Evolutionary conservation across 2,329 filamentous ascomycete species (phyloP), one percentile per base, ranked within the genome.

Genomic region (Albophoma yamanashiensis): DNA sequence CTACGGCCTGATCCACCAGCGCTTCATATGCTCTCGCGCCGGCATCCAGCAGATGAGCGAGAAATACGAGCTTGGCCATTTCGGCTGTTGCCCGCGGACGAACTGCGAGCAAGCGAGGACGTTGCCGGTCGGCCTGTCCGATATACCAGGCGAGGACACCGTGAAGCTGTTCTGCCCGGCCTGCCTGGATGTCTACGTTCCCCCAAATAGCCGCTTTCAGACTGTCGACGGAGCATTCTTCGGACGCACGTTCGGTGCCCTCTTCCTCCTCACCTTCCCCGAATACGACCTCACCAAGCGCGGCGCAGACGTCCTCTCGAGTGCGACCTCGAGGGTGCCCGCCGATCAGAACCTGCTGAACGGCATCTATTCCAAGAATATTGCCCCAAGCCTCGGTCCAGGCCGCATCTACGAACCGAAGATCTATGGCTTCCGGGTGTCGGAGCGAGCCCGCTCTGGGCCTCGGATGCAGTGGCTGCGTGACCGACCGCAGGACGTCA

Each of bases 31-130:
- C 70, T 97, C 92, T 31, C 85, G 94, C 61, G 91, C 91, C 2
- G 94, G 94, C 58, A 97, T 99, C 69, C 93, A 97, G 76, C 92
- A 97, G 73, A 99, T 99, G 94, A 91, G 92, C 64, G 94, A 99
- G 75, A 99, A 99, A 75, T 99, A 97, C 79, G 93, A 97, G 75
- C 82, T 96, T 56, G 89, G 92, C 63, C 93, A 99, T 77, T 99
- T 99, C 71, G 94, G 94, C 58, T 87, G 89, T 67, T 99, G 94
- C 73, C 94, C 94, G n/a, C 86, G 94, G 62, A 95, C 93, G 61
- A 87, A 93, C 75, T 99, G 94, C 81, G 89, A 92, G 68, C 88
- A 89, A 62, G 89, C 91, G 64, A 89, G 93, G 69, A 94, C 96
- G 17, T 82, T 99, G 6, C 94, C 94, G 1, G 93, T 99, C 25